phyloP scores from a whole-genome alignment of 148 eudicot species.

The Amaranthus cruentus region DNA sequence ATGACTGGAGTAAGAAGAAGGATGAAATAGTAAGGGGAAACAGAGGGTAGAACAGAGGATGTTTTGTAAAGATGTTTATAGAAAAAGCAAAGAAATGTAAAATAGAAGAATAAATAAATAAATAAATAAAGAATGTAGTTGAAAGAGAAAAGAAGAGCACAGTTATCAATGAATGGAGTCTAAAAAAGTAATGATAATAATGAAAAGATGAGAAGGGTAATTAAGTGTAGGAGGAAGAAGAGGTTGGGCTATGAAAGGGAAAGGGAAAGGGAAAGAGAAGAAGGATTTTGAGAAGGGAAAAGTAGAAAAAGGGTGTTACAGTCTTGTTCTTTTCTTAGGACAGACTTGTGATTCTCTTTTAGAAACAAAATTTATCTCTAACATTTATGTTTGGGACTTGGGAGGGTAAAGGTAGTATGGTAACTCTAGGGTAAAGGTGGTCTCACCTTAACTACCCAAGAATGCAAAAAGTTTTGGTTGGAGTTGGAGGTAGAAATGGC shows the following conservation, averaged over 20 bases:
- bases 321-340: slow-evolving; percentile 25
- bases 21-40: neutral
- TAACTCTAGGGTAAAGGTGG: too few species aligned
- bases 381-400: slow-evolving; percentile 10
- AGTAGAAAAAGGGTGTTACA: slow-evolving; percentile 1
- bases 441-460: too few species aligned
- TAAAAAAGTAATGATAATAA: slow-evolving; percentile 17
- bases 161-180: slow-evolving; percentile 19
- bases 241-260: slow-evolving; percentile 22
- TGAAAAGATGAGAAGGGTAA: slow-evolving; percentile 4
- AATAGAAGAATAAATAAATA: neutral
- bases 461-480: too few species aligned
- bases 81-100: slow-evolving; percentile 9
- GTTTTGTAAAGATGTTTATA: slow-evolving; percentile 3
- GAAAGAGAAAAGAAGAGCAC: slow-evolving; percentile 7
- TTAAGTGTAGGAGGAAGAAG: slow-evolving; percentile 11
- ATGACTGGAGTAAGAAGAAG: slow-evolving; percentile 9
- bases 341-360: slow-evolving; percentile 24
- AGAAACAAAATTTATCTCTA: slow-evolving; percentile 14
- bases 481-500: too few species aligned
- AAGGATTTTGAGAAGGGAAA: slow-evolving; percentile 2
- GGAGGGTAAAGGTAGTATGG: too few species aligned
- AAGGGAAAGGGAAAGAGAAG: slow-evolving; percentile 26
- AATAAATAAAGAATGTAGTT: neutral
- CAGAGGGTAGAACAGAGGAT: slow-evolving; percentile 2